Base-by-base conservation (phyloP, 2,329 filamentous ascomycete species). In the Penicillium psychrosexuale region DNA sequence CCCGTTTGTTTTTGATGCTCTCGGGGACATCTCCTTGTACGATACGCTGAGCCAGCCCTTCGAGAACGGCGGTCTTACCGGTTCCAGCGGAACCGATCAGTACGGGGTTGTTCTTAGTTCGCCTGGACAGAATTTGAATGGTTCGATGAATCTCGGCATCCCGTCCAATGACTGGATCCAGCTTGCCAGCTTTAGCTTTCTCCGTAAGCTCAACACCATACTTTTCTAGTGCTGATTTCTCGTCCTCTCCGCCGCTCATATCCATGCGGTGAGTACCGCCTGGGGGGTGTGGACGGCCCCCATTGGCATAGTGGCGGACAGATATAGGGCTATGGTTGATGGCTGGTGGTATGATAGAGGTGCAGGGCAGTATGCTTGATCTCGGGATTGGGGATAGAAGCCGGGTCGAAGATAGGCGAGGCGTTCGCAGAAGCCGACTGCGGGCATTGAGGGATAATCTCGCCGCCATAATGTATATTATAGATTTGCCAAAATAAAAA, bases 181-280 rank as follows among this genome's bases (percentile, higher is more conserved):
- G 81, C 70, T 96, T 97, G 38, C 94, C 94, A 46, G 89, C 88
- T 70, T 83, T 89, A 19, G 94, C 94, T 66, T 84, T 84, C 12
- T 85, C 89, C 1, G 94, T 97, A 50, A 99, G 79, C 70, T 99
- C 93, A 57, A 97, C 81, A 55, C 94, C 94, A 68, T 87, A 99
- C 72, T 96, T 84, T 72, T 97, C 93, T 48, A 97, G 77, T 0
- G 94, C 92, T 2, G 92, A 80, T 75, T 97, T 96, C 73, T 97
- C 82, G 6, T 78, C 77, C 63, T 84, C 88, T 53, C 83, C 85
- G 52, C 83, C 85, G 52, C 90, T 84, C 70, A 97, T 76, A 70
- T 97, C 86, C 92, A 97, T 97, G 61, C 88, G 89, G 75, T 97
- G 91, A 1, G 91, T 97, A 53, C 92, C 92, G 47, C 93, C 93